These are phyloP conservation scores for Hypoxylon sp. DNA, from an alignment of 2,329 filamentous ascomycete genomes.

Conservation along the genomic window DNA sequence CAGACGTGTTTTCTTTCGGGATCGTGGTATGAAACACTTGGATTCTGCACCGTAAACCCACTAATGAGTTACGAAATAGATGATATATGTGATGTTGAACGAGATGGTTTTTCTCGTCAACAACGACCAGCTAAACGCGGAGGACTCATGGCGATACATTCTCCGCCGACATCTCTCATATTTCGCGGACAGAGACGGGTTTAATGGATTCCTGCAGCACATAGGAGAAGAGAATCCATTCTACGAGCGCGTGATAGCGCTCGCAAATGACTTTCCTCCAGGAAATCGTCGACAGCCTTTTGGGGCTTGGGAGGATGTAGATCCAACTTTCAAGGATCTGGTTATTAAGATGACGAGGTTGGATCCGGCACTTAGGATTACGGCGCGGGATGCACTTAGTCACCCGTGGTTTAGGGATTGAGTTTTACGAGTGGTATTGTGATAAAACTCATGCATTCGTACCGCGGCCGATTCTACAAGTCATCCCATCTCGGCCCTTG, in stretches of 20 bases:
- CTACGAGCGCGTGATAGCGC: not conserved
- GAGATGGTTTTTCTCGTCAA: not conserved
- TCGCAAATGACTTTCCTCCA: not conserved
- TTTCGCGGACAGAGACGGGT: slow-evolving; percentile 2
- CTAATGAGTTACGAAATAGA: not conserved
- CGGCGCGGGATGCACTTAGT: slow-evolving; percentile 18
- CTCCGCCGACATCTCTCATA: not conserved
- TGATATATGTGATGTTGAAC: slow-evolving; percentile 2
- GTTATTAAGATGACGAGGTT: slow-evolving; percentile 20
- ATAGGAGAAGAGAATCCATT: slow-evolving; percentile 1
- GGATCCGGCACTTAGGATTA: slow-evolving; percentile 20
- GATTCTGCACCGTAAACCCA: not conserved
- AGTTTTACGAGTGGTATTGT: not conserved
- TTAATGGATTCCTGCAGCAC: not conserved
- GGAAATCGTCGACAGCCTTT: not conserved
- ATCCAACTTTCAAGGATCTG: slow-evolving; percentile 11
- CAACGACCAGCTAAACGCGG: not conserved
- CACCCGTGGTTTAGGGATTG: slow-evolving; percentile 6
- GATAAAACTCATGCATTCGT: no score
- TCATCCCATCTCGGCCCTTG: no score
- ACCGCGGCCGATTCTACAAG: no score
- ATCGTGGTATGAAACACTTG: not conserved
- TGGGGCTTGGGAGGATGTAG: not conserved
- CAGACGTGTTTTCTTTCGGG: slow-evolving; percentile 1
- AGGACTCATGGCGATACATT: slow-evolving; percentile 5